Base-by-base conservation (phyloP, 331 rosid species). In the Acacia concinna region DNA sequence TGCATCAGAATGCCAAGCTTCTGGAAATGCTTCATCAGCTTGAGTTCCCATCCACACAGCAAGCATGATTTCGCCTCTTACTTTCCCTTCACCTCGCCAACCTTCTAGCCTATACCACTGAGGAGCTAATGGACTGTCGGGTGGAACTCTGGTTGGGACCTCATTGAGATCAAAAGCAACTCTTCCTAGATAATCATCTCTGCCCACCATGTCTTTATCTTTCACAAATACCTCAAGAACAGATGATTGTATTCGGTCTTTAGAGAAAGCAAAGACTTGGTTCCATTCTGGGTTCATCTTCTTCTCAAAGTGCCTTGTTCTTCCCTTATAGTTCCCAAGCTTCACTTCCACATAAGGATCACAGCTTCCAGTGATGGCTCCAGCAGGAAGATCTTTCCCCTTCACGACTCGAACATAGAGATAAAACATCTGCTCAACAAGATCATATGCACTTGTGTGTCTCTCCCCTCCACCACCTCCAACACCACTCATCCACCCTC, bases 1-100 rank as follows among this genome's bases (percentile, higher is more conserved):
- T 52, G 97, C 91, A 78, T 93, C 97, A 8, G 98, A 88, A 76
- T 93, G 93, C 98, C 97, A 93, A 69, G 98, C 90, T 75, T 93
- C 94, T 3, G 96, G 83, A 71, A 93, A 93, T 52, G 94, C 91
- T 82, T 88, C 94, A 35, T 90, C 94, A 41, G 91, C 94, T 66
- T 90, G 94, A 60, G 91, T 90, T 62, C 94, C 94, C 91, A 90
- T 90, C 94, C 94, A 90, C 6, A 88, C 92, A 15, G 89, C 92
- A 18, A 90, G 75, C 95, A 90, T 90, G 81, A 90, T 80, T 47
- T 90, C 91, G 0, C 95, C 94, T 11, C 87, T 74, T 17, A 90
- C 92, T 38, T 78, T 90, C 34, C 92, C 92, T 1, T 83, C 88
- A 18, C 89, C 86, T 0, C 84, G 86, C 44, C 79, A 68, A 71